Evolutionary conservation across 805 yeast genomes (phyloP).

Genomic region (Kodamaea laetipori): DNA sequence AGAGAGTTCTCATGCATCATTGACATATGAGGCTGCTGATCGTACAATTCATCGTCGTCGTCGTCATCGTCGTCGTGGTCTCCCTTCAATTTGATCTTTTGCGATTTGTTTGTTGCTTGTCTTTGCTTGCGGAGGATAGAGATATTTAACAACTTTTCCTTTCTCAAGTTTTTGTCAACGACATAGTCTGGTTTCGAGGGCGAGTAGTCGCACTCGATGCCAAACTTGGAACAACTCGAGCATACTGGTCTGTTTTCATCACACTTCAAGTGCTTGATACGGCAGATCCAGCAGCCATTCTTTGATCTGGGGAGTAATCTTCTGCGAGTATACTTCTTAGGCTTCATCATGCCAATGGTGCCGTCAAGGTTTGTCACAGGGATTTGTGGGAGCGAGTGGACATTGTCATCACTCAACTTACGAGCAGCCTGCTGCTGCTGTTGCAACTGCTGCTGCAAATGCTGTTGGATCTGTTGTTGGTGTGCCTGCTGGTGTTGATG

Average conservation of each 20-base stretch:
- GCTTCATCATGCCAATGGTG: constrained; percentile 14
- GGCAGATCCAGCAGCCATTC: constrained; percentile 49
- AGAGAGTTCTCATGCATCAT: constrained; percentile 8
- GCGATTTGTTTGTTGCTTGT: constrained; percentile 12
- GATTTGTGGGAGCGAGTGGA: constrained; percentile 3
- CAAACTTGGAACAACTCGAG: constrained; percentile 39
- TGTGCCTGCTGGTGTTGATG: constrained; percentile 10
- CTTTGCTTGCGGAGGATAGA: constrained; percentile 29
- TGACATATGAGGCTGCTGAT: constrained; percentile 2
- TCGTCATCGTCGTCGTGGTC: constrained; percentile 8
- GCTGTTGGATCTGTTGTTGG: constrained; percentile 11
- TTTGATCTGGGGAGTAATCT: constrained; percentile 44
- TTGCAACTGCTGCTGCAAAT: constrained; percentile 13
- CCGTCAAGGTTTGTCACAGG: constrained; percentile 10
- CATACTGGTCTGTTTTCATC: constrained; percentile 44
- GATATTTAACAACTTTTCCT: constrained; percentile 36
- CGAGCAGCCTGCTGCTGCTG: constrained; percentile 10
- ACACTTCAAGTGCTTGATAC: constrained; percentile 48
- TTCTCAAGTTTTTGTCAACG: constrained; percentile 33
- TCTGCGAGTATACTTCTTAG: constrained; percentile 41
- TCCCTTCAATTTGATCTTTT: constrained; percentile 7
- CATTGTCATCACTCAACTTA: constrained; percentile 11
- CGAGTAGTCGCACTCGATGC: constrained; percentile 45
- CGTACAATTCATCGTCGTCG: constrained; percentile 1
- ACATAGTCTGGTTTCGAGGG: constrained; percentile 42